A percentile compares a stretch with the other conserved stretches of the same genome.
These are phyloP conservation scores for Xylaria flabelliformis DNA, from an alignment of 495 filamentous ascomycete genomes.

Conservation along the genomic window DNA sequence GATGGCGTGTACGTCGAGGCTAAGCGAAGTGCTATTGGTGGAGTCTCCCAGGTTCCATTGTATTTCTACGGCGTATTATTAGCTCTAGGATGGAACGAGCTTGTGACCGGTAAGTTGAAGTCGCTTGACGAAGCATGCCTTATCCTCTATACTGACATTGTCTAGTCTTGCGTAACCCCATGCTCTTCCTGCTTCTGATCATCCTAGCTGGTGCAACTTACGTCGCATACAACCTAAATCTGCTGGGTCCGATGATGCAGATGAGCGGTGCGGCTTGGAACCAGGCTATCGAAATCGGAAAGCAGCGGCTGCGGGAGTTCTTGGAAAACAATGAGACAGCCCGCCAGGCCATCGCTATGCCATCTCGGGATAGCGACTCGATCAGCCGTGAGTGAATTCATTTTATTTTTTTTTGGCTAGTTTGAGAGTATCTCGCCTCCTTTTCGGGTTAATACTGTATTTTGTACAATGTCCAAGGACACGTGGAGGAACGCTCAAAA, in stretches of 20 bases:
- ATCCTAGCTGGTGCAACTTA: conserved; percentile 77
- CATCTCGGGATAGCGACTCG: conserved; percentile 51
- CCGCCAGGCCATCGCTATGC: conserved; percentile 79
- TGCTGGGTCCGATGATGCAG: conserved; percentile 93
- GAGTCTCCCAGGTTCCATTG: conserved; percentile 89
- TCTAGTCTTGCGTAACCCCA: conserved; percentile 86
- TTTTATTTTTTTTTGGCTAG: no score
- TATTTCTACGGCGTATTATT: conserved; percentile 92
- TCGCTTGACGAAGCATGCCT: conserved; percentile 21
- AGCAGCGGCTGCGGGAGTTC: conserved; percentile 86
- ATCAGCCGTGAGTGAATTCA: conserved; percentile 44
- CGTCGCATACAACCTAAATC: conserved; percentile 88
- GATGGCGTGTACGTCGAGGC: conserved; percentile 98
- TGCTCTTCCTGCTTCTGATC: conserved; percentile 89
- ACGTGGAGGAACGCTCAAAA: not conserved
- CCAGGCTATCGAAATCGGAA: conserved; percentile 88
- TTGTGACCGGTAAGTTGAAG: conserved; percentile 75
- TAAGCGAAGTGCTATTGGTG: conserved; percentile 93
- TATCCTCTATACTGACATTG: conserved; percentile 43
- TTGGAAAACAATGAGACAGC: conserved; percentile 81
- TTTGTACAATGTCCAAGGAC: no score
- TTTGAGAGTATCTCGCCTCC: not conserved
- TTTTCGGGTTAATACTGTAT: no score
- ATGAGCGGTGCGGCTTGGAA: conserved; percentile 88
- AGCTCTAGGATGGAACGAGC: conserved; percentile 96